Conservation (phyloP, 2,329 filamentous ascomycete species). For the Trichoderma polysporum region DNA sequence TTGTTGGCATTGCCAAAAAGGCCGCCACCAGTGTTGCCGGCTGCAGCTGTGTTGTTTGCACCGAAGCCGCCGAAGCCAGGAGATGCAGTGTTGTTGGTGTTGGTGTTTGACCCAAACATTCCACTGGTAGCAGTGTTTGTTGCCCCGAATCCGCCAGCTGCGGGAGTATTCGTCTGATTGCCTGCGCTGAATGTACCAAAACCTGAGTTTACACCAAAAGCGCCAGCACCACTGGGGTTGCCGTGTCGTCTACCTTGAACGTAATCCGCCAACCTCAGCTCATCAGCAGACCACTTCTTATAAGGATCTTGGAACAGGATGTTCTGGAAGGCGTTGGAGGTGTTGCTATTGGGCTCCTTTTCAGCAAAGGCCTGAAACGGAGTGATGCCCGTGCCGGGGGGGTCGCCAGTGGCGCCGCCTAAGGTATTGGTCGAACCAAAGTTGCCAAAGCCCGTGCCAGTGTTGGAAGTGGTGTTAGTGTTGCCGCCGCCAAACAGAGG, state of each 20-base stretch:
- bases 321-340: conserved; percentile 69
- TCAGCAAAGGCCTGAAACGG: conserved; percentile 69
- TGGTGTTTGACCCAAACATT: conserved; percentile 37
- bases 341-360: conserved; percentile 64
- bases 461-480: conserved; percentile 30
- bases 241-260: conserved; percentile 80
- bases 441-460: conserved; percentile 37
- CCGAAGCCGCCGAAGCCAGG: conserved; percentile 38
- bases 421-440: conserved; percentile 50
- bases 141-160: conserved; percentile 29
- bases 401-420: conserved; percentile 54
- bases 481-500: conserved; percentile 49
- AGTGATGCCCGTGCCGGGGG: conserved; percentile 67
- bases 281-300: conserved; percentile 87
- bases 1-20: conserved; percentile 30
- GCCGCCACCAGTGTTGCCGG: conserved; percentile 29
- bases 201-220: conserved; percentile 66
- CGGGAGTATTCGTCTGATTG: conserved; percentile 35
- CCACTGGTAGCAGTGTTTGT: conserved; percentile 31
- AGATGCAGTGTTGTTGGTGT: conserved; percentile 30
- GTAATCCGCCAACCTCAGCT: conserved; percentile 83
- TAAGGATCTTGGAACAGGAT: conserved; percentile 77
- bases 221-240: conserved; percentile 78
- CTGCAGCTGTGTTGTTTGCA: conserved; percentile 29
- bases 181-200: conserved; percentile 52